Base-by-base conservation (phyloP, 768 basidiomycete species). In the Lactifluus volemus region DNA sequence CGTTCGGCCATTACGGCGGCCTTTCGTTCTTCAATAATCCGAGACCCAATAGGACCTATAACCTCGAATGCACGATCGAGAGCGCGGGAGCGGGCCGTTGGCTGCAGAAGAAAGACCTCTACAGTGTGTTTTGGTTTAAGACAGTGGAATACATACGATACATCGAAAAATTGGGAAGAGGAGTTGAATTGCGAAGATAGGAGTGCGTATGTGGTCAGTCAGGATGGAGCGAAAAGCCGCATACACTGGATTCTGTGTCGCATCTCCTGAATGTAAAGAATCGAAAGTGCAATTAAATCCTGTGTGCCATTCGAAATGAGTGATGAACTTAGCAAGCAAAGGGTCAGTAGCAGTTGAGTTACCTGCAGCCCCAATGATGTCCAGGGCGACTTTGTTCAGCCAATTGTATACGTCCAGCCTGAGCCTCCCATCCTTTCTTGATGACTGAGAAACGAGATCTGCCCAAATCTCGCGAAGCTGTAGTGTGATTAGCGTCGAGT, bases 31-130 rank as follows among this genome's bases (percentile, higher is more conserved):
- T 25, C 25, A 25, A 25, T 25, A 25, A 25, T 25, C 25, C 25
- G 25, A 15, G 67, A 68, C 6, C 82, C 85, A 51, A 87, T 81
- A 10, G 77, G 73, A 12, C 66, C 58, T 74, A 84, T 84, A 0
- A 75, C 79, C 1, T 59, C 65, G 36, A 72, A 70, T 5, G 80
- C 76, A 6, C 58, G 60, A 29, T 55, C 54, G 30, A 70, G 59
- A 36, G 42, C 56, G n/a, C 69, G 67, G 9, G 39, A 42, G 14
- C 60, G 57, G n/a, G 48, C 38, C 9, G 61, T 72, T 15, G 68
- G 68, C 74, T 74, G 25, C 25, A 25, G 25, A 48, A 41, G 38
- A 14, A 17, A 44, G 47, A 34, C 6, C 4, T 39, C 21, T 49
- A 56, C 29, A n/a, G 8, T 9, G 10, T 0, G 6, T 51, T 29